These are phyloP conservation scores for Plenodomus tracheiphilus DNA, from an alignment of 2,329 filamentous ascomycete species.

Conservation along the genomic window DNA sequence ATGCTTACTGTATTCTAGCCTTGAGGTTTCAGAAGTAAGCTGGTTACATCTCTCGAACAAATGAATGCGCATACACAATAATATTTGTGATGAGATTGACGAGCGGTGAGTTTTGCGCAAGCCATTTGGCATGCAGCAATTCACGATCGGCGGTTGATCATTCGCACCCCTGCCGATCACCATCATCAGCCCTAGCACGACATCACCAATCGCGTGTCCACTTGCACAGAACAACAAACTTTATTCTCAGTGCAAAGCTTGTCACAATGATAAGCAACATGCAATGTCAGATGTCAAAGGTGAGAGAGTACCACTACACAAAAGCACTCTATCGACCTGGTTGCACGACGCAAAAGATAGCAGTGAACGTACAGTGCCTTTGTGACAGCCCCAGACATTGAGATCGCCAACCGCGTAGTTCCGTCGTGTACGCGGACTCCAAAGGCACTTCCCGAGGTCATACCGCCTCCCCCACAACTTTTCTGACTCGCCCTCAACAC, in stretches of 20 bases:
- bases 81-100: no score
- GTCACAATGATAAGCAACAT: background rate
- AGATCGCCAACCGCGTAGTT: background rate
- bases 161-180: slow-evolving; percentile 5
- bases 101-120: background rate
- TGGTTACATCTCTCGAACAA: no score
- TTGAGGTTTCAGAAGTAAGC: no score
- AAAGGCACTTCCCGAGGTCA: background rate
- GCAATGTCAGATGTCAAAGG: background rate
- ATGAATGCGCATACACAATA: no score
- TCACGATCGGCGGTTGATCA: slow-evolving; percentile 4
- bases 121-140: background rate
- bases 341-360: no score
- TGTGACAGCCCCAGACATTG: no score
- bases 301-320: no score
- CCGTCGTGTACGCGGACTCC: background rate
- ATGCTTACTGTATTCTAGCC: no score
- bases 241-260: no score
- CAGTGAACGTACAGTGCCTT: no score
- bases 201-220: background rate
- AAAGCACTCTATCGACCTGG: no score
- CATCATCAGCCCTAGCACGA: slow-evolving; percentile 1
- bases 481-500: background rate
- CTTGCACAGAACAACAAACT: background rate
- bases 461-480: background rate